Base-by-base conservation (phyloP, 495 filamentous ascomycete species). In the Xylaria palmicola region DNA sequence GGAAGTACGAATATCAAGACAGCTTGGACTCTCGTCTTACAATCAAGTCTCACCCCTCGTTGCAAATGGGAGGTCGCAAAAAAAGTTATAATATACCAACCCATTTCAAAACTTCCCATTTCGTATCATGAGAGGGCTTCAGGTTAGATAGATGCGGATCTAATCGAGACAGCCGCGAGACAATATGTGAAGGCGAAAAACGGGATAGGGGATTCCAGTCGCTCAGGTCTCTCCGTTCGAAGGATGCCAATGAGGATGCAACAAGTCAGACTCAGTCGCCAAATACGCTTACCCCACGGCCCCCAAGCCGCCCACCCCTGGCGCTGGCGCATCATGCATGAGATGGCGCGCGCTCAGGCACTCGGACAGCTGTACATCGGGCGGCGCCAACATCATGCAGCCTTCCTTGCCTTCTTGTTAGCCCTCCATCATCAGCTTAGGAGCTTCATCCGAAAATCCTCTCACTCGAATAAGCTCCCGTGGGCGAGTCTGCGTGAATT, bases 201-300 rank as follows among this genome's bases (percentile, higher is more conserved):
- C 10, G 32, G 26, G 26, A 26, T 26, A 49, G 26, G 8, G n/a
- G 12, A 29, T 17, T 49, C 47, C 47, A 49, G 30, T 49, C 27
- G 47, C 27, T 32, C 30, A 3, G n/a, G 27, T 27, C 24, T 24
- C 9, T 4, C 4, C 12, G 5, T 3, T 15, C 32, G 32, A 5
- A 30, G 29, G n/a, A 30, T 32, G n/a, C 51, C 51, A 54, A 54
- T 54, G 7, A 36, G 15, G 19, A 41, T 12, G 41, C 12, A 54
- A 41, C 36, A 41, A 36, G 51, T 29, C 24, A 29, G 22, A 12
- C 34, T 13, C 15, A 37, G 2, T 2, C 15, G 24, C 20, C 19
- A 26, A 48, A 48, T 29, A 48, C 45, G 45, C 13, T 48, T 48
- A 48, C 76, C 44, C 47, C 40, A 27, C 47, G 56, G 30, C 12